Percentiles rank a stretch among this genome's conserved stretches.
Conservation (phyloP, 75 land plant species). For the Ceratopteris richardii region DNA sequence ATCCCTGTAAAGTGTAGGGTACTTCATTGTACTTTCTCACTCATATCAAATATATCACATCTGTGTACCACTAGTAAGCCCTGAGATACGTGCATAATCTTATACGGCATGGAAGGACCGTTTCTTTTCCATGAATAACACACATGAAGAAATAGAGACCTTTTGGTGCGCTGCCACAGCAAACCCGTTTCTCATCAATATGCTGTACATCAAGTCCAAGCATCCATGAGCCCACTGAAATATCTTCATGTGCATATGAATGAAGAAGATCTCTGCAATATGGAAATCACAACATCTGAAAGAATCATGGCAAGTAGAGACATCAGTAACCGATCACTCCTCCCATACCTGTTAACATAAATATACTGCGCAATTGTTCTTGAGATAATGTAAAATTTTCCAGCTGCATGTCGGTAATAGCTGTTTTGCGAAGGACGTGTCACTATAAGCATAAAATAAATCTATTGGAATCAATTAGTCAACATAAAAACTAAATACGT, state of each 20-base stretch:
- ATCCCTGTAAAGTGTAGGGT: too few species aligned
- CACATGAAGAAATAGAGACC: constrained; percentile 13
- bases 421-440: constrained; percentile 22
- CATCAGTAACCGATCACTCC: not conserved
- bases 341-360: constrained; percentile 69
- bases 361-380: constrained; percentile 76
- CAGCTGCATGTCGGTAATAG: constrained; percentile 88
- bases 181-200: constrained; percentile 62
- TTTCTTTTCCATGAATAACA: too few species aligned
- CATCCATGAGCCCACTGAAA: constrained; percentile 89
- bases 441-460: not conserved
- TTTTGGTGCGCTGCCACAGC: constrained; percentile 64
- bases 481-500: constrained; percentile 16
- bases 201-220: constrained; percentile 76
- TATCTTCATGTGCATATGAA: constrained; percentile 93
- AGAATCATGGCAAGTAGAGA: too few species aligned
- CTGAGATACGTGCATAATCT: too few species aligned
- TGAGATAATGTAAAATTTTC: constrained; percentile 67
- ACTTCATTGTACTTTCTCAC: too few species aligned
- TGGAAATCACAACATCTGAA: not conserved
- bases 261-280: constrained; percentile 52
- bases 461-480: not conserved
- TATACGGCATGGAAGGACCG: too few species aligned
- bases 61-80: too few species aligned
- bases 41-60: too few species aligned